Conservation (phyloP, 2,329 filamentous ascomycete species). For the Curvularia eragrostidis region DNA sequence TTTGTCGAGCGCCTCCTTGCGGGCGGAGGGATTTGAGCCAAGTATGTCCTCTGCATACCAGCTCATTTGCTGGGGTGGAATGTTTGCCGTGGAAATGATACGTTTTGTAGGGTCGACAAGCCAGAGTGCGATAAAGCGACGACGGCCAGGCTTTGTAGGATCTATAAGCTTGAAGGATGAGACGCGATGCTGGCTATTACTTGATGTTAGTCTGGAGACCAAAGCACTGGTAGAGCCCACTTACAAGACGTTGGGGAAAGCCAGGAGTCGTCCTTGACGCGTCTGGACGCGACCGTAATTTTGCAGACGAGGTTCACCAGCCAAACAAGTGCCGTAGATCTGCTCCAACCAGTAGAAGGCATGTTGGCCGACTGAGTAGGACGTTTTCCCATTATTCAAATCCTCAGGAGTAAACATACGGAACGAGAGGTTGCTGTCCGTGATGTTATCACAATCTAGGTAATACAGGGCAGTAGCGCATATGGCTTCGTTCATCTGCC, state of each 20-base stretch:
- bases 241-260: constrained; percentile 60
- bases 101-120: constrained; percentile 63
- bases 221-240: neutral
- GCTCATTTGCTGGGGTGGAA: constrained; percentile 58
- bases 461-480: constrained; percentile 69
- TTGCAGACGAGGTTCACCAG: constrained; percentile 41
- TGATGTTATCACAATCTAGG: constrained; percentile 67
- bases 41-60: constrained; percentile 50
- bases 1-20: constrained; percentile 12
- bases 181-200: constrained; percentile 29
- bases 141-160: constrained; percentile 59
- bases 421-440: constrained; percentile 39
- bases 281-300: constrained; percentile 55
- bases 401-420: constrained; percentile 26
- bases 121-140: constrained; percentile 64
- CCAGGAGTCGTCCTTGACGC: constrained; percentile 57
- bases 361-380: constrained; percentile 19
- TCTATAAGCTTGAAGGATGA: constrained; percentile 59
- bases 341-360: constrained; percentile 24
- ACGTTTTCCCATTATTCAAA: constrained; percentile 10
- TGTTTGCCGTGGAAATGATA: constrained; percentile 60
- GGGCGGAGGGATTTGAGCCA: constrained; percentile 3
- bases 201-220: neutral
- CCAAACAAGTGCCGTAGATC: constrained; percentile 23
- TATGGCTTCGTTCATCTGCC: constrained; percentile 66